These are phyloP conservation scores for Hsuehochloa calcarea DNA, from an alignment of 176 grass and related monocot genomes.

Conservation along the genomic window DNA sequence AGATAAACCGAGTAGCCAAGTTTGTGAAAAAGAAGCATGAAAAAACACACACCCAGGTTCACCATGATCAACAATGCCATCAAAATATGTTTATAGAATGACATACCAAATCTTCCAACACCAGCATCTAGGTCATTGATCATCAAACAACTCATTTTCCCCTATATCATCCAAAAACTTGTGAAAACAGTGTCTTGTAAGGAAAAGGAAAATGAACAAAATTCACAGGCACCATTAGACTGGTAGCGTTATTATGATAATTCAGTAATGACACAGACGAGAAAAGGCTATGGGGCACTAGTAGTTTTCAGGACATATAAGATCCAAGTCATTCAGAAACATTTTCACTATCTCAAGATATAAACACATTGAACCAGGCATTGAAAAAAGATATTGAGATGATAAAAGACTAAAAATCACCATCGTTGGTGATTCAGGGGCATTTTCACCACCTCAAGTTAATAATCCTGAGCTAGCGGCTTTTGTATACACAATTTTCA, in stretches of 20 bases:
- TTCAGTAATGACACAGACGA: neutral
- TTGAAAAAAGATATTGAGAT: neutral
- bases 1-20: neutral
- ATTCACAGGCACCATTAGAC: neutral
- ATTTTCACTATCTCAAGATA: conserved; percentile 9
- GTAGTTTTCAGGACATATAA: neutral
- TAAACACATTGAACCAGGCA: conserved; percentile 11
- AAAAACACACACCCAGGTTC: neutral
- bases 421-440: neutral
- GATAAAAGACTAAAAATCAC: neutral
- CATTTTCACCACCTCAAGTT: neutral
- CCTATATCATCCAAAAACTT: conserved; percentile 48
- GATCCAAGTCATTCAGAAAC: neutral
- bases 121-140: conserved; percentile 99
- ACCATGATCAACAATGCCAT: neutral
- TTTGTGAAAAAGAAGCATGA: neutral
- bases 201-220: neutral
- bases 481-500: neutral
- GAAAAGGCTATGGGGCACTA: neutral
- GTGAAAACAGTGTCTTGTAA: conserved; percentile 30
- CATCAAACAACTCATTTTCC: conserved; percentile 96
- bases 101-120: conserved; percentile 90
- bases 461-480: neutral
- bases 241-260: conserved; percentile 12
- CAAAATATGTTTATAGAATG: conserved; percentile 25